phyloP scores from a whole-genome alignment of 768 basidiomycete species.

The Tubosaeta sp. region DNA sequence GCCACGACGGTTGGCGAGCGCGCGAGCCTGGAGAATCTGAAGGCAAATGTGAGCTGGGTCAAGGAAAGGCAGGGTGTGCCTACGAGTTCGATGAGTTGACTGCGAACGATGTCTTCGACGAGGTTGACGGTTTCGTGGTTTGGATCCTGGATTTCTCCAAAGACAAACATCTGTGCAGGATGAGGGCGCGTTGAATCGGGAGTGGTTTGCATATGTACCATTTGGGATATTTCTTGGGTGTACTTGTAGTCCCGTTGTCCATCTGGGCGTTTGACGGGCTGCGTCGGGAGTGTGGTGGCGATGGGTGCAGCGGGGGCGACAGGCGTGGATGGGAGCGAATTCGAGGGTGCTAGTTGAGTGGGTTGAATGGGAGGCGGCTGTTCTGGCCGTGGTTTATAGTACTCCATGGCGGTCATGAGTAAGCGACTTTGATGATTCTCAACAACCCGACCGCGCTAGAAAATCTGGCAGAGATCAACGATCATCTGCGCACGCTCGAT shows the following conservation, averaged over 20 bases:
- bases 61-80: slow-evolving; percentile 12
- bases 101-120: slow-evolving; percentile 91
- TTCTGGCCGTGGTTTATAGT: slow-evolving; percentile 28
- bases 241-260: slow-evolving; percentile 75
- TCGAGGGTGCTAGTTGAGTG: slow-evolving; percentile 5
- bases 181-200: not conserved
- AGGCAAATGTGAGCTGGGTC: slow-evolving; percentile 1
- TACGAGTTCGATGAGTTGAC: slow-evolving; percentile 89
- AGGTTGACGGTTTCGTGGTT: slow-evolving; percentile 82
- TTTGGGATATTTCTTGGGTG: slow-evolving; percentile 88
- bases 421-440: slow-evolving; percentile 32
- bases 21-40: slow-evolving; percentile 87
- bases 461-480: slow-evolving; percentile 67
- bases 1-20: slow-evolving; percentile 74
- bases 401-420: slow-evolving; percentile 17
- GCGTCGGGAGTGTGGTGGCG: slow-evolving; percentile 4
- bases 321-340: slow-evolving; percentile 20
- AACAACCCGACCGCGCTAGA: slow-evolving; percentile 47
- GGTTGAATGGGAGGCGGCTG: slow-evolving; percentile 17
- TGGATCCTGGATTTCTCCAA: slow-evolving; percentile 92
- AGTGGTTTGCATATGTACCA: slow-evolving; percentile 44
- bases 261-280: slow-evolving; percentile 17
- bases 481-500: slow-evolving; percentile 60
- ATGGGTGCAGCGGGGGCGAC: slow-evolving; percentile 11
- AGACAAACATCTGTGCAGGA: slow-evolving; percentile 81